These are phyloP conservation scores for Podaxis sp. DNA, from an alignment of 768 basidiomycete species.

Conservation along the genomic window DNA sequence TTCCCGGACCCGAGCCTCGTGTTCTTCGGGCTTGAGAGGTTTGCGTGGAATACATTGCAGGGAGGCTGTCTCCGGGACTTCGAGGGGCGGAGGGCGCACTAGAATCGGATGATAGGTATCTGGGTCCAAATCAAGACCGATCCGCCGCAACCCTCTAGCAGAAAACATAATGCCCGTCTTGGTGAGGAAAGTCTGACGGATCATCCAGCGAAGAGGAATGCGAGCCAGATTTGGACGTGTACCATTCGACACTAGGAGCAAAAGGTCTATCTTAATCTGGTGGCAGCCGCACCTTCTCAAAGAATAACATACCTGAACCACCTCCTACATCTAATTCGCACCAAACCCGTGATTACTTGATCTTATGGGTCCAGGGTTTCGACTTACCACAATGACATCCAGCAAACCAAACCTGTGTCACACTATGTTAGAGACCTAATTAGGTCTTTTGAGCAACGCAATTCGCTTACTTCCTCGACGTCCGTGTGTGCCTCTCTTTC, in stretches of 20 bases:
- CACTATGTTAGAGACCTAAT: background rate
- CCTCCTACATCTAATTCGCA: slow-evolving; percentile 51
- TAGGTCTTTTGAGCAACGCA: background rate
- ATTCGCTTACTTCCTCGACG: slow-evolving; percentile 49
- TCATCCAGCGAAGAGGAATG: slow-evolving; percentile 66
- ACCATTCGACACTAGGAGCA: slow-evolving; percentile 34
- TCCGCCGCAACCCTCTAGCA: slow-evolving; percentile 36
- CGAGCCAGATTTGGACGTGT: slow-evolving; percentile 43
- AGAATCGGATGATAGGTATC: slow-evolving; percentile 36
- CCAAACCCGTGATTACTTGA: background rate
- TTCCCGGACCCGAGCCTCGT: slow-evolving; percentile 34
- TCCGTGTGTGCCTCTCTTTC: slow-evolving; percentile 31
- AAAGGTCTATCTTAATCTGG: background rate
- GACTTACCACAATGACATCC: slow-evolving; percentile 46
- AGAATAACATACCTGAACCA: slow-evolving; percentile 35
- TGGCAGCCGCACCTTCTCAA: background rate
- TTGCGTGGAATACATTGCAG: slow-evolving; percentile 22
- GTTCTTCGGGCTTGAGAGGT: slow-evolving; percentile 42
- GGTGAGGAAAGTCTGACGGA: slow-evolving; percentile 61
- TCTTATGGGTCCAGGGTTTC: background rate
- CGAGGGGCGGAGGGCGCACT: slow-evolving; percentile 30
- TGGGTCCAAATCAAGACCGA: slow-evolving; percentile 40
- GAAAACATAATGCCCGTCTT: slow-evolving; percentile 62
- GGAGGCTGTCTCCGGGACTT: slow-evolving; percentile 16
- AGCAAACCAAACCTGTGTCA: slow-evolving; percentile 31